Evolutionary conservation across 306 rosid genomes (phyloP).

Genomic region (Psophocarpus tetragonolobus): DNA sequence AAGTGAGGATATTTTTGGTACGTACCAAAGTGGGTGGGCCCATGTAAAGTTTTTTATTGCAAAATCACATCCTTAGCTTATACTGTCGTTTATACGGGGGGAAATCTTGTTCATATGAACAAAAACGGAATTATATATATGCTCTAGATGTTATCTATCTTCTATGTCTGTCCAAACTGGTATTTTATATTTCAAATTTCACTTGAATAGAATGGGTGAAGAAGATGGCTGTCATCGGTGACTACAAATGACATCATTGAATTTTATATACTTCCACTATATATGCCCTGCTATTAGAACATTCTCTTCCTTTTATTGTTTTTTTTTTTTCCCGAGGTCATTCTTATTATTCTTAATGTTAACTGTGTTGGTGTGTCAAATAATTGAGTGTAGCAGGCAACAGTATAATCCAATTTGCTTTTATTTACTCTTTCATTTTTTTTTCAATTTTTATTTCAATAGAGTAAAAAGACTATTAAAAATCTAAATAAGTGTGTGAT

Average conservation of each 20-base stretch:
- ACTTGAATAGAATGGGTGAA: not conserved
- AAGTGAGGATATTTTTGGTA: not conserved
- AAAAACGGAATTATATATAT: not conserved
- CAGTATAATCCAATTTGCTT: not conserved
- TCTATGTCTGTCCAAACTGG: not conserved
- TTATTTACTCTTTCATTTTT: not conserved
- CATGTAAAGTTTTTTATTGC: not conserved
- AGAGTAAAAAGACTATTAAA: not conserved
- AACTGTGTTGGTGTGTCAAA: not conserved
- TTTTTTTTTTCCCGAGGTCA: not conserved
- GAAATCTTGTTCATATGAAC: not conserved
- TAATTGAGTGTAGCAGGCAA: not conserved
- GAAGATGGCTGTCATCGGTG: not conserved
- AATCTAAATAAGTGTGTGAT: not conserved
- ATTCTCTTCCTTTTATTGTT: constrained; percentile 10
- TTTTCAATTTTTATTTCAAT: not conserved
- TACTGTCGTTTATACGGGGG: not conserved
- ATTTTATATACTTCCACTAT: not conserved
- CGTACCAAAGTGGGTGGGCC: not conserved
- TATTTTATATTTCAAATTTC: not conserved
- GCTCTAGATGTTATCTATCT: not conserved
- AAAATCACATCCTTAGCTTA: not conserved
- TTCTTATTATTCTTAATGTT: not conserved
- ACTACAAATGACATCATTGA: not conserved
- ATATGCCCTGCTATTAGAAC: not conserved